Percentiles rank a stretch among this genome's conserved stretches.
Conservation (phyloP, 257 asterid genomes). For the Agastache rugosa region DNA sequence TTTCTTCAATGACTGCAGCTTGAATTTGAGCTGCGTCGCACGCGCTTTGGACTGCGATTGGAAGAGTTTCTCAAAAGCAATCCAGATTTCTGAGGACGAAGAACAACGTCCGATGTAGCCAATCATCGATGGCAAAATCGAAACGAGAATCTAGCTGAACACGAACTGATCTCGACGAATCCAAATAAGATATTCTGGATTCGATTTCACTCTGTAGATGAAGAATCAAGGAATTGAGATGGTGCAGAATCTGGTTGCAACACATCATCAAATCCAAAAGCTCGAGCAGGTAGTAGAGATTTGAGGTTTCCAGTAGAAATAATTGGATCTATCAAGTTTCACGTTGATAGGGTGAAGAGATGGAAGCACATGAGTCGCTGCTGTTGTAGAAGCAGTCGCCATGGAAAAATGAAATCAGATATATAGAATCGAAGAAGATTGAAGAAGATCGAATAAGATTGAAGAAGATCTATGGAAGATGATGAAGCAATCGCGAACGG, state of each 20-base stretch:
- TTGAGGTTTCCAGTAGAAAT: not conserved
- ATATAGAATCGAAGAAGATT: too few species aligned
- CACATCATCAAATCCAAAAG: not conserved
- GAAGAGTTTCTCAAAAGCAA: not conserved
- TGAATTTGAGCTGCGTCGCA: not conserved
- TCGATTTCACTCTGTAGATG: not conserved
- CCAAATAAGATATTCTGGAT: not conserved
- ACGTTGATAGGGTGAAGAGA: not conserved
- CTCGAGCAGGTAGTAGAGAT: not conserved
- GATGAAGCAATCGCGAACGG: too few species aligned
- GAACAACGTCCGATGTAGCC: not conserved
- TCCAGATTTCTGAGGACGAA: not conserved
- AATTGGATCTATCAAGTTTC: not conserved
- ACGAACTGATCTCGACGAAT: not conserved
- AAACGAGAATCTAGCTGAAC: not conserved
- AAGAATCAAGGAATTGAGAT: too few species aligned
- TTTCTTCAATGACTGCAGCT: not conserved
- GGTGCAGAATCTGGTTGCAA: not conserved
- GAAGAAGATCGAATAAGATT: too few species aligned
- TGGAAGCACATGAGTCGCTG: too few species aligned
- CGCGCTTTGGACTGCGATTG: not conserved
- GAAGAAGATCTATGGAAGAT: too few species aligned
- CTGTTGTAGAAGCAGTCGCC: too few species aligned
- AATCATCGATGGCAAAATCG: not conserved
- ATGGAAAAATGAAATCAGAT: too few species aligned